Evolutionary conservation across 2,329 filamentous ascomycete species (phyloP).

Genomic region (Diaporthe sp.): DNA sequence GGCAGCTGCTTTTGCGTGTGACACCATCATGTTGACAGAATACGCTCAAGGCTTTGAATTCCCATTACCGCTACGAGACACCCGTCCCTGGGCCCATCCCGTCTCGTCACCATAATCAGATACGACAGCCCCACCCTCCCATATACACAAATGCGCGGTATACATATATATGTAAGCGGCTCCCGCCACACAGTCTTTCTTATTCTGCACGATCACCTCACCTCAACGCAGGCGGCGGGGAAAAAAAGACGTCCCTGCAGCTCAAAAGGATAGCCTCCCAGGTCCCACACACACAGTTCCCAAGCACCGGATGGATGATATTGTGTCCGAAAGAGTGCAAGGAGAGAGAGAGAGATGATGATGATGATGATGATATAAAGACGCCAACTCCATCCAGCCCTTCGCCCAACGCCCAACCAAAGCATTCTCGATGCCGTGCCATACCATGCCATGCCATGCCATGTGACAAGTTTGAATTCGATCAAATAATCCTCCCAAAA

Average conservation of each 20-base stretch:
- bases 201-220: neutral
- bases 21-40: neutral
- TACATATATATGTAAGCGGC: neutral
- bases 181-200: neutral
- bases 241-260: neutral
- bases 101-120: neutral
- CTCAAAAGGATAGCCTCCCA: neutral
- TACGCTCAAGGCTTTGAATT: neutral
- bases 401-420: slow-evolving; percentile 10
- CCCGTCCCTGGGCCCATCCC: no score
- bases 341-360: no score
- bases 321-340: neutral
- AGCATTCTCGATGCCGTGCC: slow-evolving; percentile 5
- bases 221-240: neutral
- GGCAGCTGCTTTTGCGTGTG: no score
- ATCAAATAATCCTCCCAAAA: neutral
- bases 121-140: neutral
- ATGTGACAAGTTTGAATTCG: neutral
- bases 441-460: neutral
- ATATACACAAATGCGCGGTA: slow-evolving; percentile 18
- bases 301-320: neutral
- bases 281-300: neutral
- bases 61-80: slow-evolving; percentile 5
- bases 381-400: slow-evolving; percentile 1
- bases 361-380: no score